These are phyloP conservation scores for Saccharata proteae DNA, from an alignment of 2,329 filamentous ascomycete species.

Conservation along the genomic window DNA sequence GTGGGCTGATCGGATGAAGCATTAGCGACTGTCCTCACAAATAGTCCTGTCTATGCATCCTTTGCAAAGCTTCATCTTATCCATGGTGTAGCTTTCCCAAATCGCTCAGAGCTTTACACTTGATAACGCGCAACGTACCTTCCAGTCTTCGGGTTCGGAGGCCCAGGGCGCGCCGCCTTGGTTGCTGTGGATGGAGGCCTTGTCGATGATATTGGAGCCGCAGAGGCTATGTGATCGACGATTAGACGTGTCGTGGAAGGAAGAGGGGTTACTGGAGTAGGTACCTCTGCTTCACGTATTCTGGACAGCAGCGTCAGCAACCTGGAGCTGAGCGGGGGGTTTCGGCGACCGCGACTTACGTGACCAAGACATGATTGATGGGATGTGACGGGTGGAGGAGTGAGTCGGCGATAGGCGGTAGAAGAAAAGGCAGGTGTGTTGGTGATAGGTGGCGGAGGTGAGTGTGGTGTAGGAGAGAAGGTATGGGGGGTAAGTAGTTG, in stretches of 20 bases:
- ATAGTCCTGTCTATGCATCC: background rate
- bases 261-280: background rate
- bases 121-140: constrained; percentile 41
- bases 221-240: constrained; percentile 23
- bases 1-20: constrained; percentile 28
- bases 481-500: constrained; percentile 13
- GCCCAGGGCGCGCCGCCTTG: constrained; percentile 48
- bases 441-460: constrained; percentile 6
- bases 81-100: background rate
- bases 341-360: constrained; percentile 18
- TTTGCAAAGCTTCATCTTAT: background rate
- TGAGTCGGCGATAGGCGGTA: constrained; percentile 15
- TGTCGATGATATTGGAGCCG: constrained; percentile 32
- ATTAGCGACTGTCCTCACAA: background rate
- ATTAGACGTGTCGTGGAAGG: background rate
- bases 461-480: constrained; percentile 9
- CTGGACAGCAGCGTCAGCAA: constrained; percentile 13
- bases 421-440: constrained; percentile 12
- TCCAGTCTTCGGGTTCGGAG: constrained; percentile 78
- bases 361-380: constrained; percentile 31
- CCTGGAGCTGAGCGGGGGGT: constrained; percentile 4
- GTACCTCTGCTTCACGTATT: constrained; percentile 31
- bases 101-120: background rate
- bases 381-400: constrained; percentile 8
- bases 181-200: constrained; percentile 39